These are phyloP conservation scores for Oryza longistaminata DNA, from an alignment of 176 grass and related monocot species.

Conservation along the genomic window DNA sequence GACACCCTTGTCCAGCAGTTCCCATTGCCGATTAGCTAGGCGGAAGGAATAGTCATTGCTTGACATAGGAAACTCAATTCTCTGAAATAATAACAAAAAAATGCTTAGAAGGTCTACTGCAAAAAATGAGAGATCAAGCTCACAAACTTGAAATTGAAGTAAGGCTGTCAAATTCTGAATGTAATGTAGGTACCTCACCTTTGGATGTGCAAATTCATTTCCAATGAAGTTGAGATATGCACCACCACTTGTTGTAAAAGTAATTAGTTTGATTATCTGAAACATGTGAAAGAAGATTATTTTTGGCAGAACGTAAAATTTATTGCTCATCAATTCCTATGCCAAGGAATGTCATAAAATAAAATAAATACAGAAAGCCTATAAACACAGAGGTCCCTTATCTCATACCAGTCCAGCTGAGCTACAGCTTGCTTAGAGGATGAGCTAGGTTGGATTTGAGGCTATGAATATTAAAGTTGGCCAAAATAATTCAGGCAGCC, in stretches of 20 bases:
- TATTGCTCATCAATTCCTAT: too few species aligned
- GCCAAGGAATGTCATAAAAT: too few species aligned
- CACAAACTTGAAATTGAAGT: conserved; percentile 14
- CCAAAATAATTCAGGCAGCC: too few species aligned
- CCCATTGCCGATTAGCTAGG: conserved; percentile 80
- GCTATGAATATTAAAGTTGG: too few species aligned
- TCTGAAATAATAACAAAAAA: conserved; percentile 57
- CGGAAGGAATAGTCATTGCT: conserved; percentile 83
- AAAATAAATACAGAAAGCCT: too few species aligned
- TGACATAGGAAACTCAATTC: conserved; percentile 91
- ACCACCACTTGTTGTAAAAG: conserved; percentile 75
- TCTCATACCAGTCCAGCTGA: too few species aligned
- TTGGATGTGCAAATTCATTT: conserved; percentile 97
- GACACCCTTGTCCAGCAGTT: conserved; percentile 66
- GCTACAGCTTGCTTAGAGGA: too few species aligned
- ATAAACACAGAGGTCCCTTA: too few species aligned
- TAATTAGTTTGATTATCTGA: conserved; percentile 92
- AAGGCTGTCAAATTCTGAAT: conserved; percentile 5
- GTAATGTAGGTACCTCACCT: conserved; percentile 50
- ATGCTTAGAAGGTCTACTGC: background rate
- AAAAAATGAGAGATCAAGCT: conserved; percentile 14
- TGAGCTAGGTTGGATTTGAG: too few species aligned
- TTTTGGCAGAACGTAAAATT: background rate
- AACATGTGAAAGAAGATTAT: conserved; percentile 35
- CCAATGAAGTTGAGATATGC: conserved; percentile 97